A percentile compares a stretch with the other conserved stretches of the same genome.
Conservation (phyloP, 768 basidiomycete species). For the Mycena sanguinolenta region DNA sequence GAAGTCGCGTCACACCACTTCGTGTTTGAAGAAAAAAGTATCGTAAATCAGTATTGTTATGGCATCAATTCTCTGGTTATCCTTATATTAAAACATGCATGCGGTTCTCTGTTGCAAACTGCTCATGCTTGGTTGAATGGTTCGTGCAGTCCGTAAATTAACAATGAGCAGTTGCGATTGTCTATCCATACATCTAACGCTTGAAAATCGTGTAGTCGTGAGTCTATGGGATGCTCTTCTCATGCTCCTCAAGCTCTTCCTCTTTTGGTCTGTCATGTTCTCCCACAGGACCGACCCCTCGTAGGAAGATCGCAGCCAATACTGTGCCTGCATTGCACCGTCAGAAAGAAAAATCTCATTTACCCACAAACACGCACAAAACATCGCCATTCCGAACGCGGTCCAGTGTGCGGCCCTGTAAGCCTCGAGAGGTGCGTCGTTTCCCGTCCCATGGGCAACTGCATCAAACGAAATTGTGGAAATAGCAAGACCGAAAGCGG, state of each 20-base stretch:
- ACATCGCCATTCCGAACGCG: slow-evolving; percentile 60
- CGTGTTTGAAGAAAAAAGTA: too few species aligned
- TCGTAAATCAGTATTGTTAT: too few species aligned
- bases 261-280: neutral
- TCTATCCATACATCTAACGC: too few species aligned
- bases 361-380: slow-evolving; percentile 49
- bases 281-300: slow-evolving; percentile 32
- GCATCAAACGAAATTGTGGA: slow-evolving; percentile 58
- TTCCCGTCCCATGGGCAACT: slow-evolving; percentile 44
- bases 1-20: too few species aligned
- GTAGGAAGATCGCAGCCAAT: slow-evolving; percentile 22
- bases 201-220: too few species aligned
- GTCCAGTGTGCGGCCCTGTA: slow-evolving; percentile 70
- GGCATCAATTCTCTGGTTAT: too few species aligned
- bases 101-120: too few species aligned
- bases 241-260: neutral
- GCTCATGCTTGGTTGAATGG: too few species aligned
- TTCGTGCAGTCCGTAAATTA: too few species aligned
- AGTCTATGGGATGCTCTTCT: neutral
- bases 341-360: neutral
- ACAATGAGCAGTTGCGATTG: too few species aligned
- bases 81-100: too few species aligned
- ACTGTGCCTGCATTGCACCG: slow-evolving; percentile 12
- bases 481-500: slow-evolving; percentile 67
- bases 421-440: slow-evolving; percentile 56